phyloP scores from a whole-genome alignment of 768 basidiomycete species.

The Coprinopsis cinerea region DNA sequence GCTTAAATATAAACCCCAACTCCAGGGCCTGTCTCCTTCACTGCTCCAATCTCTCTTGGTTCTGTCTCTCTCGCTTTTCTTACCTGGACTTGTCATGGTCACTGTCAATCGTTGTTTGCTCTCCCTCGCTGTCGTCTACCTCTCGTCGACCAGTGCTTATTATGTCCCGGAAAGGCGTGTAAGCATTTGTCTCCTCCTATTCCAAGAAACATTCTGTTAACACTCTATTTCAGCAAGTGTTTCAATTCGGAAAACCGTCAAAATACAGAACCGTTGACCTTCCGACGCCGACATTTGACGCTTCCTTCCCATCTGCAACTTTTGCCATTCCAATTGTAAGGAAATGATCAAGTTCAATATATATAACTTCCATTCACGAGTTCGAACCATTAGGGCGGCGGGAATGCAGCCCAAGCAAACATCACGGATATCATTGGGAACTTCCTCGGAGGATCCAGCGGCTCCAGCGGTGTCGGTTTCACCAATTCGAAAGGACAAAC shows the following conservation, averaged over 20 bases:
- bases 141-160: neutral
- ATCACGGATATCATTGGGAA: no score
- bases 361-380: no score
- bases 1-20: neutral
- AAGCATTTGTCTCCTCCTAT: neutral
- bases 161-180: neutral
- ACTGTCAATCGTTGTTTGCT: neutral
- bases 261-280: neutral
- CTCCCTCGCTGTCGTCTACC: neutral
- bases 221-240: neutral
- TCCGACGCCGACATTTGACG: no score
- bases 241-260: neutral
- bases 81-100: neutral
- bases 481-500: neutral
- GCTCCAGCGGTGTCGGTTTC: neutral
- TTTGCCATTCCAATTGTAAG: no score
- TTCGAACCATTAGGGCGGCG: no score
- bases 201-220: neutral
- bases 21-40: neutral
- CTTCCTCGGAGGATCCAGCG: neutral
- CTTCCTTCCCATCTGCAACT: no score
- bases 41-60: neutral
- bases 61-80: neutral
- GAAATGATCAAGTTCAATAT: no score
- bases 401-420: no score